Evolutionary conservation across 345 rosid species (phyloP).

Genomic region (Gossypium raimondii): DNA sequence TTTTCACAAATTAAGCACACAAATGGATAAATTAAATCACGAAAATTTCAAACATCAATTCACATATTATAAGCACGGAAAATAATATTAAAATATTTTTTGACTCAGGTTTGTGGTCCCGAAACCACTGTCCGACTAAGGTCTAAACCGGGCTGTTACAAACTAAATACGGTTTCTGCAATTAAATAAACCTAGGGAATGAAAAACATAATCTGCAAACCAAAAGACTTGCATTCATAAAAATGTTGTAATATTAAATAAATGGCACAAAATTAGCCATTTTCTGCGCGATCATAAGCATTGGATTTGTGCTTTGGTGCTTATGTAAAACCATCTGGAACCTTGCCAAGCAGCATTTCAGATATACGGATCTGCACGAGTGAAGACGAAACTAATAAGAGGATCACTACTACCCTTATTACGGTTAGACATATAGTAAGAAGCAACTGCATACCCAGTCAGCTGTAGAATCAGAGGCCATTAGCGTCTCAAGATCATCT

Average conservation of each 20-base stretch:
- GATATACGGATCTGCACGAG: conserved; percentile 67
- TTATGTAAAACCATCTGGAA: conserved; percentile 86
- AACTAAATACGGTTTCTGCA: not conserved
- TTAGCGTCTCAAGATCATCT: conserved; percentile 90
- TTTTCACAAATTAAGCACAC: no score
- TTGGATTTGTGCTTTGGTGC: conserved; percentile 92
- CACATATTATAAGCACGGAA: no score
- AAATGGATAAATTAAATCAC: no score
- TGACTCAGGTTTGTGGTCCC: no score
- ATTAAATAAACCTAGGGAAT: not conserved
- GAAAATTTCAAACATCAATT: no score
- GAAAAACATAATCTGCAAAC: not conserved
- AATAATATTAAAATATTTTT: no score
- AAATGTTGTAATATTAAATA: not conserved
- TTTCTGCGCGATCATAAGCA: conserved; percentile 83
- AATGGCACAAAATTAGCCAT: conserved; percentile 46
- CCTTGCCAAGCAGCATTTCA: conserved; percentile 89
- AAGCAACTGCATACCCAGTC: conserved; percentile 62
- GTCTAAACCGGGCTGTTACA: no score
- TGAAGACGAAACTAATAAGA: not conserved
- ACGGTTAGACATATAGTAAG: not conserved
- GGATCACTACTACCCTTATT: not conserved
- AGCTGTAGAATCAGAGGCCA: conserved; percentile 94
- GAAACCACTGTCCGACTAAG: no score
- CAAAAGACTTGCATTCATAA: not conserved